Conservation (phyloP, 371 early-diverging fungal species). For the Mucor circinelloides region DNA sequence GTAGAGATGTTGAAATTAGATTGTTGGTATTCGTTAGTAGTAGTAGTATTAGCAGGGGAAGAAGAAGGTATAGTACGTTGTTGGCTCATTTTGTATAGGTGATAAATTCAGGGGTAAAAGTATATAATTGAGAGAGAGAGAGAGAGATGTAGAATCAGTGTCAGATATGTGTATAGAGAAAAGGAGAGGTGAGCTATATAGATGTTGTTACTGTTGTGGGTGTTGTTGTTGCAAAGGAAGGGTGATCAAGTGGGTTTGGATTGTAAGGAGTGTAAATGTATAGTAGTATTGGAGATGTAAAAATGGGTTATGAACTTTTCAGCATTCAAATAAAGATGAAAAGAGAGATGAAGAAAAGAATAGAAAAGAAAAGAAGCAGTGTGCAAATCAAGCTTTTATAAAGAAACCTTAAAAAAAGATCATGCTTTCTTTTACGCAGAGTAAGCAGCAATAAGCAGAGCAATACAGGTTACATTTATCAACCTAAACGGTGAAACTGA, state of each 20-base stretch:
- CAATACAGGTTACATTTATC: neutral
- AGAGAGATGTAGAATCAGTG: neutral
- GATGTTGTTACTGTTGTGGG: neutral
- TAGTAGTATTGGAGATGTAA: neutral
- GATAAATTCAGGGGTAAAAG: neutral
- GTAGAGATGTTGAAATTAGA: constrained; percentile 16
- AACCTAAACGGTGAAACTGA: constrained; percentile 5
- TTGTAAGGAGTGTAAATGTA: constrained; percentile 4
- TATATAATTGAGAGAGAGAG: no score
- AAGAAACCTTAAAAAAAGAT: constrained; percentile 12
- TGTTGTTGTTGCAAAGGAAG: neutral
- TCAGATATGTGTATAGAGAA: neutral
- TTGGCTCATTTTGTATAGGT: constrained; percentile 21
- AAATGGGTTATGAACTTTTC: neutral
- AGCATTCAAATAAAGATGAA: constrained; percentile 17
- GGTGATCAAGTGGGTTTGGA: neutral
- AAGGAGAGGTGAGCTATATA: constrained; percentile 1
- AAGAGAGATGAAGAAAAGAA: constrained; percentile 1
- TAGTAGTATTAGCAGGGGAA: neutral
- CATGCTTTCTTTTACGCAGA: constrained; percentile 10
- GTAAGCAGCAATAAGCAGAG: neutral
- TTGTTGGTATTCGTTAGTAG: constrained; percentile 10
- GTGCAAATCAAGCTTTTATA: neutral
- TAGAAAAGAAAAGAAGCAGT: neutral
- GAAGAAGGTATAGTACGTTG: constrained; percentile 19